Evolutionary conservation across 108 stramenopile genomes (phyloP), one percentile per base, ranked within the genome.

Genomic region (Schizochytrium sp.): DNA sequence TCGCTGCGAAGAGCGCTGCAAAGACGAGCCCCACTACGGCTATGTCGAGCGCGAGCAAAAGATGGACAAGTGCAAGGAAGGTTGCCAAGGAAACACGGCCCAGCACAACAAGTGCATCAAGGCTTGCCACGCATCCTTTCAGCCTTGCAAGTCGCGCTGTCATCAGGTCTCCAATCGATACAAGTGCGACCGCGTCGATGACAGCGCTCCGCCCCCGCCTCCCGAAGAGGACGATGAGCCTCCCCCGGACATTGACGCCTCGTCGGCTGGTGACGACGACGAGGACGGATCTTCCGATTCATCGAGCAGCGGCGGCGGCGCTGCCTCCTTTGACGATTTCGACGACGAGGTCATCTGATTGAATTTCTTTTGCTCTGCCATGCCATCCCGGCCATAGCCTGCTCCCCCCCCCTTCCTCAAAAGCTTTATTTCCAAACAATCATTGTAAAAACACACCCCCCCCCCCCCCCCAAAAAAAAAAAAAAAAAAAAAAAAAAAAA

Each of bases 51-150:
- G 76, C 51, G 76, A 83, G 51, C 76, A 83, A 34, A 83, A 83
- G 23, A 83, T 83, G 76, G 76, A 83, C 25, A 83, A 83, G 51
- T 83, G 76, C 76, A 83, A 83, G 51, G 76, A 83, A 23, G 76
- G 76, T 34, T 83, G 76, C 76, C 76, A 83, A 23, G 76, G 76
- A 0, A 53, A 18, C 45, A 83, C 76, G 12, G 76, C 76, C 16
- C 76, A 83, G 76, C 76, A 83, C 76, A 83, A 83, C 76, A 83
- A 83, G 76, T 83, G 76, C 51, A 83, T 83, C 51, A 83, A 83
- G 28, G 51, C 45, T 12, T 83, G 76, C 51, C 76, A 83, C 23
- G 51, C 48, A 12, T 43, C 45, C n/a, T 83, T 83, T 23, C 45
- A 83, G 76, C 76, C 76, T 1, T 83, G 76, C 51, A 83, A 83